Evolutionary conservation across 1,139 yeast species (phyloP).

Genomic region (Sugiyamaella pinicola): DNA sequence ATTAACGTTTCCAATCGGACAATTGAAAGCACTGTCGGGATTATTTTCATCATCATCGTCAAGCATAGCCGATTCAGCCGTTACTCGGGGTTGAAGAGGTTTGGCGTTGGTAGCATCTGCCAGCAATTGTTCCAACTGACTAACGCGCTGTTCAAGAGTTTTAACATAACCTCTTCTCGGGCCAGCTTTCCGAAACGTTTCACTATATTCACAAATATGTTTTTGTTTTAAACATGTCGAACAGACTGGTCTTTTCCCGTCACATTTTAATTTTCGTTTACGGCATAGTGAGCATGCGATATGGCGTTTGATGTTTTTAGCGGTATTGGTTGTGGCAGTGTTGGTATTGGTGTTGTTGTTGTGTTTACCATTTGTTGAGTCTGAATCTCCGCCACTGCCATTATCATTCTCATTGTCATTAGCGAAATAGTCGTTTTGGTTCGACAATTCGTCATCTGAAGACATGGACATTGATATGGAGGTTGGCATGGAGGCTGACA

Average conservation of each 20-base stretch:
- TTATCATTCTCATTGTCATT: not conserved
- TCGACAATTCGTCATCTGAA: not conserved
- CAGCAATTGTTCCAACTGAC: conserved; percentile 31
- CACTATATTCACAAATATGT: conserved; percentile 38
- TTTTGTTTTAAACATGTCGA: conserved; percentile 36
- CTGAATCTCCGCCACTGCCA: not conserved
- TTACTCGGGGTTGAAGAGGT: not conserved
- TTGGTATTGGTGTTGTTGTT: not conserved
- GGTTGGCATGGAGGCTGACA: too few species aligned
- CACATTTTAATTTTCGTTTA: conserved; percentile 41
- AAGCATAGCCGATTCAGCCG: conserved; percentile 14
- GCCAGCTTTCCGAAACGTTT: conserved; percentile 37
- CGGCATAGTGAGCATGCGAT: conserved; percentile 42
- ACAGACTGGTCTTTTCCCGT: conserved; percentile 40
- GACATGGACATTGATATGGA: not conserved
- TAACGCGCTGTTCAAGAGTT: conserved; percentile 37
- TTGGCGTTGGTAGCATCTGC: conserved; percentile 18
- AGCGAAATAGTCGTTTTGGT: not conserved
- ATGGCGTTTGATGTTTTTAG: conserved; percentile 26
- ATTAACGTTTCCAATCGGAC: not conserved
- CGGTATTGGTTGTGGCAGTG: not conserved
- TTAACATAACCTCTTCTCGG: conserved; percentile 42
- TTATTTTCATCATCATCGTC: conserved; percentile 10
- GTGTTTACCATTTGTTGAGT: not conserved
- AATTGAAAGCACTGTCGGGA: conserved; percentile 5